A percentile compares a stretch with the other conserved stretches of the same genome.
These are phyloP conservation scores for Ophiognomonia clavigignenti-juglandacearum DNA, from an alignment of 2,329 filamentous ascomycete genomes.

Conservation along the genomic window DNA sequence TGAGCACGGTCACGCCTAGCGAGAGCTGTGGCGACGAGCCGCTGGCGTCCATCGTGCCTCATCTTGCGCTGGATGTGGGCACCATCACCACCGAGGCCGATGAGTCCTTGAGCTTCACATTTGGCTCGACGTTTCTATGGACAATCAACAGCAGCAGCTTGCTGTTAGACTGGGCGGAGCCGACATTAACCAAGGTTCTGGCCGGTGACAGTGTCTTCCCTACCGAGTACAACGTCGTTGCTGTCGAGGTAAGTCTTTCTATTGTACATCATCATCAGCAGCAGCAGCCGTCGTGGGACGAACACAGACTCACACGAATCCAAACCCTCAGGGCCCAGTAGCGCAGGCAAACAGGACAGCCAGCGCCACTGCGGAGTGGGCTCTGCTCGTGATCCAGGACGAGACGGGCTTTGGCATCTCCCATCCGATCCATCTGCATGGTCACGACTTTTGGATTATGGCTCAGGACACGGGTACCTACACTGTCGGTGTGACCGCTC, in stretches of 20 bases:
- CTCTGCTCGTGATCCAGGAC: slow-evolving; percentile 25
- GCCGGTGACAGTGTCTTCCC: slow-evolving; percentile 10
- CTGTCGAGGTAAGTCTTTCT: slow-evolving; percentile 12
- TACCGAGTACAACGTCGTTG: slow-evolving; percentile 17
- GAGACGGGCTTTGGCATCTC: slow-evolving; percentile 20
- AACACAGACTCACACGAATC: not conserved
- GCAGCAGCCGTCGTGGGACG: no score
- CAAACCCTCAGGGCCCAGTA: slow-evolving; percentile 7
- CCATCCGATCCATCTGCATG: slow-evolving; percentile 47
- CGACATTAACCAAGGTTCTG: slow-evolving; percentile 14
- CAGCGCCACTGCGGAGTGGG: slow-evolving; percentile 18
- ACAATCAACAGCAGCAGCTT: slow-evolving; percentile 20
- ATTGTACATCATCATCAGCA: not conserved
- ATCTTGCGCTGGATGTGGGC: slow-evolving; percentile 20
- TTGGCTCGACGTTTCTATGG: slow-evolving; percentile 20
- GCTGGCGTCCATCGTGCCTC: slow-evolving; percentile 20
- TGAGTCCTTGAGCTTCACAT: not conserved
- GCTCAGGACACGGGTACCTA: slow-evolving; percentile 24
- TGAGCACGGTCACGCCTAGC: not conserved
- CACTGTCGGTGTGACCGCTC: slow-evolving; percentile 11
- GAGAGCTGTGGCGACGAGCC: slow-evolving; percentile 23
- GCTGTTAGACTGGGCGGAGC: slow-evolving; percentile 21
- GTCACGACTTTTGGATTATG: slow-evolving; percentile 45
- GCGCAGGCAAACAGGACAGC: not conserved
- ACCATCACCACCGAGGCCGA: slow-evolving; percentile 9